A percentile compares a stretch with the other conserved stretches of the same genome.
These are phyloP conservation scores for Claviceps citrina DNA, from an alignment of 2,329 filamentous ascomycete species.

Conservation along the genomic window DNA sequence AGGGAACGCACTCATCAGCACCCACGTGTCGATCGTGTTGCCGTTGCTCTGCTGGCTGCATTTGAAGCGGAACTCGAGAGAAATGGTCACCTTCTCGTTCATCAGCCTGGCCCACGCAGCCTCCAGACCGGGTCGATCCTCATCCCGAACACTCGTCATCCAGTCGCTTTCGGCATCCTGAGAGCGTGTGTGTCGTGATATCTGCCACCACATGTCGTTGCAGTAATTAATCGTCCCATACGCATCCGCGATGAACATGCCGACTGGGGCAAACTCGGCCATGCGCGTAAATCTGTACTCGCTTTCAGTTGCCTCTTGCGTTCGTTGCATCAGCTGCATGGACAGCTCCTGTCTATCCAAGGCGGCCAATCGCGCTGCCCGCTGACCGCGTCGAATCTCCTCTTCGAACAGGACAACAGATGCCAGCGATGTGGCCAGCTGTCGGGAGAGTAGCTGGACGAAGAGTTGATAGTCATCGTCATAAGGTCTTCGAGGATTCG, in stretches of 20 bases:
- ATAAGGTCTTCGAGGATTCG: constrained; percentile 64
- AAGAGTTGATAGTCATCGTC: constrained; percentile 71
- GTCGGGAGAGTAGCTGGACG: constrained; percentile 56
- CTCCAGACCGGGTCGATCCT: constrained; percentile 45
- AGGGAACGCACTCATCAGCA: constrained; percentile 60
- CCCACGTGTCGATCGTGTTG: constrained; percentile 55
- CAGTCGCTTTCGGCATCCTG: constrained; percentile 45
- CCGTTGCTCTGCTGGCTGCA: constrained; percentile 46
- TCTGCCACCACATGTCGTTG: constrained; percentile 66
- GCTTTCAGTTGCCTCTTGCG: constrained; percentile 46
- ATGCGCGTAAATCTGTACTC: constrained; percentile 71
- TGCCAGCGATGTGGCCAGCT: constrained; percentile 64
- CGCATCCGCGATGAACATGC: constrained; percentile 69
- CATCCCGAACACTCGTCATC: constrained; percentile 56
- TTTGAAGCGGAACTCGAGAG: constrained; percentile 63
- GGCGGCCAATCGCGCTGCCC: constrained; percentile 58
- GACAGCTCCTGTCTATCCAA: constrained; percentile 64
- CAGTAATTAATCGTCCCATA: constrained; percentile 59
- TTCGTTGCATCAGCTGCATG: constrained; percentile 53
- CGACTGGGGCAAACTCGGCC: constrained; percentile 71
- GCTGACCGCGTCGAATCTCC: constrained; percentile 60
- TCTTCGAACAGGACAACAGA: constrained; percentile 74
- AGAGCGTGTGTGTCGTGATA: constrained; percentile 49
- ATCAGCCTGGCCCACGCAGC: constrained; percentile 48
- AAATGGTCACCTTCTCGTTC: constrained; percentile 45